These are phyloP conservation scores for Tephrocybe sp. DNA, from an alignment of 768 basidiomycete species.

Conservation along the genomic window DNA sequence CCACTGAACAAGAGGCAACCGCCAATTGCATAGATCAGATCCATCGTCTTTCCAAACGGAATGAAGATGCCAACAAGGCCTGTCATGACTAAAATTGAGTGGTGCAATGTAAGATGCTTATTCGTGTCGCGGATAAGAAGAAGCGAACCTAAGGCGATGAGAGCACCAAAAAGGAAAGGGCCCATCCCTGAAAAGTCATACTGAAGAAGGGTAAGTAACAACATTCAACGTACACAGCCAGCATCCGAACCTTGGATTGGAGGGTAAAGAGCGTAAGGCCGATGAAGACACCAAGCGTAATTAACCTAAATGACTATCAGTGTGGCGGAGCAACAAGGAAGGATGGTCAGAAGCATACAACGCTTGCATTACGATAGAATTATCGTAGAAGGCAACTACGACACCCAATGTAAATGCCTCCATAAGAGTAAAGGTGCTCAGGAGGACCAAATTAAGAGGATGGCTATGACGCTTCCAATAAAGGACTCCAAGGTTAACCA, in stretches of 20 bases:
- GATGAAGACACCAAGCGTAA: constrained; percentile 90
- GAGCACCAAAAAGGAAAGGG: constrained; percentile 83
- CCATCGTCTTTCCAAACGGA: constrained; percentile 79
- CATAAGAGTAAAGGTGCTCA: constrained; percentile 85
- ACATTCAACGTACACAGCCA: neutral
- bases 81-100: constrained; percentile 57
- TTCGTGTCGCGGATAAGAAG: neutral
- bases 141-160: constrained; percentile 71
- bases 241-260: constrained; percentile 73
- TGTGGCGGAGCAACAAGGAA: neutral
- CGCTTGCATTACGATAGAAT: constrained; percentile 78
- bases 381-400: constrained; percentile 73
- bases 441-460: constrained; percentile 82
- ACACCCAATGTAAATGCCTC: constrained; percentile 92
- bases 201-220: constrained; percentile 30
- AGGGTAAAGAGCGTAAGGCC: constrained; percentile 94
- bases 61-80: constrained; percentile 83
- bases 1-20: constrained; percentile 86
- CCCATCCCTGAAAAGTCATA: constrained; percentile 95
- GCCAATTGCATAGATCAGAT: constrained; percentile 75
- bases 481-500: constrained; percentile 75
- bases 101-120: neutral
- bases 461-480: constrained; percentile 93
- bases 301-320: constrained; percentile 46
- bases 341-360: constrained; percentile 44